Evolutionary conservation across 2,329 filamentous ascomycete species (phyloP).

Genomic region (Aspergillus fructus): DNA sequence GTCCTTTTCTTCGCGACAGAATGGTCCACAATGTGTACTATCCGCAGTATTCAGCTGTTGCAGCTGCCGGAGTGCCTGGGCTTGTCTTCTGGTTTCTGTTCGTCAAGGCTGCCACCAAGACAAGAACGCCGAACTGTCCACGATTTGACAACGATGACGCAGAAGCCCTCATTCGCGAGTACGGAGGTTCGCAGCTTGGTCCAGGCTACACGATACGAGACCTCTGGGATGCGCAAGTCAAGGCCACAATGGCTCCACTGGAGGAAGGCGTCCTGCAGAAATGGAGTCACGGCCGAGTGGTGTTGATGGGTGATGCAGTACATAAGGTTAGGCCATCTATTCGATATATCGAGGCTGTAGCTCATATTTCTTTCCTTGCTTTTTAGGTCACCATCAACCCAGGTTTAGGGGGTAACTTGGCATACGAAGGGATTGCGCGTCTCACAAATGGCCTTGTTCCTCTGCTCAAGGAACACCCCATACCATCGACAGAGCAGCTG

Average conservation of each 20-base stretch:
- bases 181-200: background rate
- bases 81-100: slow-evolving; percentile 8
- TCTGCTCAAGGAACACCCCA: background rate
- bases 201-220: slow-evolving; percentile 2
- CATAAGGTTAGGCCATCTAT: background rate
- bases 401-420: background rate
- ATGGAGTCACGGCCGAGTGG: background rate
- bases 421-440: background rate
- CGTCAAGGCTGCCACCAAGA: background rate
- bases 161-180: background rate
- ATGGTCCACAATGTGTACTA: slow-evolving; percentile 4
- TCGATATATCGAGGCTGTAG: background rate
- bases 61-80: background rate
- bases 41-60: background rate
- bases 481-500: background rate
- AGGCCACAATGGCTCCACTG: background rate
- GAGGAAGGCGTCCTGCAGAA: background rate
- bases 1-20: background rate
- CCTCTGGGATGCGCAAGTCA: slow-evolving; percentile 4
- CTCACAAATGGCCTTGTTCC: background rate
- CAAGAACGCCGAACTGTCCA: background rate
- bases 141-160: slow-evolving; percentile 1
- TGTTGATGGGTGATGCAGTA: background rate
- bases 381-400: slow-evolving; percentile 3
- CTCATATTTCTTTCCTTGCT: background rate